Percentiles rank a stretch among this genome's conserved stretches.
phyloP scores from a whole-genome alignment of 2,329 filamentous ascomycete species.

The Penicillium nordicum region DNA sequence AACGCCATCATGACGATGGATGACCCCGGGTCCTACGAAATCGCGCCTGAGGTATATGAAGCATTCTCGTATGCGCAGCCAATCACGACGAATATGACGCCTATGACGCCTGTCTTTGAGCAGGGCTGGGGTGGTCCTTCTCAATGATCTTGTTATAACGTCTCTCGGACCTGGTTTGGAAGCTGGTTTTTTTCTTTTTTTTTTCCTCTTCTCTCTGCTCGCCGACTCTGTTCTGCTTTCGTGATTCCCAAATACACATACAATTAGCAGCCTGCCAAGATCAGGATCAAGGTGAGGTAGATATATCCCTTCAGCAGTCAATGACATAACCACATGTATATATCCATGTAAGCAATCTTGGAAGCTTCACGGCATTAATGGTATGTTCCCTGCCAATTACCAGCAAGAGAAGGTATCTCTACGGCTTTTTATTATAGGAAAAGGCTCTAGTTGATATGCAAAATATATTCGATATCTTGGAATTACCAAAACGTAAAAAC shows the following conservation, averaged over 20 bases:
- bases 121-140: conserved; percentile 20
- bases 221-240: neutral
- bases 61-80: conserved; percentile 46
- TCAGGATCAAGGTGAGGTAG: neutral
- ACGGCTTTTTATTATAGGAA: neutral
- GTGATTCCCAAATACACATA: neutral
- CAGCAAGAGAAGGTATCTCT: neutral
- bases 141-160: conserved; percentile 10
- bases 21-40: conserved; percentile 38
- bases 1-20: conserved; percentile 39
- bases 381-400: neutral
- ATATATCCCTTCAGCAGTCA: neutral
- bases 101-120: conserved; percentile 37
- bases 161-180: neutral
- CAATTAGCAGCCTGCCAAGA: neutral
- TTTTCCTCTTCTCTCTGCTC: neutral
- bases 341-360: neutral
- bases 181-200: neutral
- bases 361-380: neutral
- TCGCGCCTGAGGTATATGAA: conserved; percentile 45
- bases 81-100: conserved; percentile 41
- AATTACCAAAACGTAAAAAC: neutral
- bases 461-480: neutral
- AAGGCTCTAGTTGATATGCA: neutral
- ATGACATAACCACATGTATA: neutral